Evolutionary conservation across 768 basidiomycete species (phyloP).

Genomic region (Leccinum ochraceum): DNA sequence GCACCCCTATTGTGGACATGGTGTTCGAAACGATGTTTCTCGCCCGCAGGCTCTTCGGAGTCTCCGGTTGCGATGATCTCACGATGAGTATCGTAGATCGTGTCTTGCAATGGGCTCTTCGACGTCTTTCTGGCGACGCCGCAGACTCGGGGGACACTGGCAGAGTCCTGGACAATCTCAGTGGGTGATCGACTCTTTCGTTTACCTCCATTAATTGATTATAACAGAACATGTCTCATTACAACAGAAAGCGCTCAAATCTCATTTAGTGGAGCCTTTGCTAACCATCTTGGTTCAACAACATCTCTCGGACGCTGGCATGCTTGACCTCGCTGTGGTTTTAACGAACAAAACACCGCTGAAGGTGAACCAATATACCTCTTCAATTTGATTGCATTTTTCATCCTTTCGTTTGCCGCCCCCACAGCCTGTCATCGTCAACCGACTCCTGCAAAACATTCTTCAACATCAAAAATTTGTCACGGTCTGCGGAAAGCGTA

Average conservation of each 20-base stretch:
- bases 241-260: constrained; percentile 35
- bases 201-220: neutral
- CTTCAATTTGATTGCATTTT: neutral
- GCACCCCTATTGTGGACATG: constrained; percentile 26
- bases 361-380: constrained; percentile 52
- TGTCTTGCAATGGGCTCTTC: constrained; percentile 55
- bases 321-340: constrained; percentile 45
- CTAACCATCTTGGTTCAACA: constrained; percentile 63
- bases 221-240: constrained; percentile 15
- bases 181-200: constrained; percentile 30
- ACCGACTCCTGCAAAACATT: constrained; percentile 73
- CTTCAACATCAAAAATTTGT: constrained; percentile 69
- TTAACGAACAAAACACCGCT: constrained; percentile 46
- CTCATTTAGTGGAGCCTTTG: constrained; percentile 70
- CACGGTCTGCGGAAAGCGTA: constrained; percentile 39
- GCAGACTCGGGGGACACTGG: constrained; percentile 22
- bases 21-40: constrained; percentile 35
- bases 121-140: constrained; percentile 41
- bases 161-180: constrained; percentile 36
- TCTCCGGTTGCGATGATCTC: constrained; percentile 27
- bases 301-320: constrained; percentile 45
- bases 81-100: constrained; percentile 41
- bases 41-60: constrained; percentile 30
- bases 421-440: constrained; percentile 63
- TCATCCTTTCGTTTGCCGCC: neutral